Percentiles rank a stretch among this genome's conserved stretches.
Conservation (phyloP, 1,139 yeast species). For the Magnusiomyces tetraspermus region DNA sequence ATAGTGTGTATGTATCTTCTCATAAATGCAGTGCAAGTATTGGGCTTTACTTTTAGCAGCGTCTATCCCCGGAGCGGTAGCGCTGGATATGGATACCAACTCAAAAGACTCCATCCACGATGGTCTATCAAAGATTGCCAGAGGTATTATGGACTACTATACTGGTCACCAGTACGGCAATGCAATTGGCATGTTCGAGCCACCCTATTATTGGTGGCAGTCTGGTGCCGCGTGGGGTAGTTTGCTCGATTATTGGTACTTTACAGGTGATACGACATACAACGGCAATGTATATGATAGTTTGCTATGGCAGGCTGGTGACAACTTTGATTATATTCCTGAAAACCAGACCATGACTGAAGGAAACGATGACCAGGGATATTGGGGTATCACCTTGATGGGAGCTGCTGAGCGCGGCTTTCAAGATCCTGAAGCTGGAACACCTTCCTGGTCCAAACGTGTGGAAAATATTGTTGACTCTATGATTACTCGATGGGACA, state of each 20-base stretch:
- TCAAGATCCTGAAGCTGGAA: not conserved
- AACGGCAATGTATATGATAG: constrained; percentile 52
- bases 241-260: constrained; percentile 66
- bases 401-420: constrained; percentile 58
- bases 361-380: constrained; percentile 96
- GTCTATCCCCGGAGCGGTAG: not conserved
- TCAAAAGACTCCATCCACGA: constrained; percentile 32
- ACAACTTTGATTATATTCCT: constrained; percentile 69
- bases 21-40: not conserved
- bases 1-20: too few species aligned
- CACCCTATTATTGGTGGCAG: constrained; percentile 97
- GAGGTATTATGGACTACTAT: constrained; percentile 79
- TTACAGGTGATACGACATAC: constrained; percentile 62
- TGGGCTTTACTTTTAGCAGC: not conserved
- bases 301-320: constrained; percentile 67
- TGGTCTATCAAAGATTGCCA: constrained; percentile 52
- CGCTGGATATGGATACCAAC: constrained; percentile 17
- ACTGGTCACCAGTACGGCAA: constrained; percentile 54
- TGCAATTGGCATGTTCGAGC: constrained; percentile 57
- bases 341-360: constrained; percentile 88
- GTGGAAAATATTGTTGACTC: constrained; percentile 6
- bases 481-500: constrained; percentile 58
- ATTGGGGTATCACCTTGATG: constrained; percentile 92
- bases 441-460: constrained; percentile 3
- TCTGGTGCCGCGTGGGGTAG: constrained; percentile 97